Percentiles rank a stretch among this genome's conserved stretches.
phyloP scores from a whole-genome alignment of 495 filamentous ascomycete genomes.

The Aspergillus conjunctus region DNA sequence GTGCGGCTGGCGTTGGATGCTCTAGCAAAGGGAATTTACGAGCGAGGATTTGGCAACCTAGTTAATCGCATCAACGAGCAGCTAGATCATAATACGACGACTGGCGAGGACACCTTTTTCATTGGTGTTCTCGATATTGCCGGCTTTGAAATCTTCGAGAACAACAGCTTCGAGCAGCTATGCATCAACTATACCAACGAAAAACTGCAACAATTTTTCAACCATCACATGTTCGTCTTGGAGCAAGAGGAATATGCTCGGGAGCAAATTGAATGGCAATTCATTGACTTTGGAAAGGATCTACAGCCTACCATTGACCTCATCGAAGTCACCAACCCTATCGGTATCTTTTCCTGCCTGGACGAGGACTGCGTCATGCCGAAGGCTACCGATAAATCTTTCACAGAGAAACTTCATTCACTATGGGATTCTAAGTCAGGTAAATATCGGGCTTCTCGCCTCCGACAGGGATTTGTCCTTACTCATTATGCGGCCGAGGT shows the following conservation, averaged over 20 bases:
- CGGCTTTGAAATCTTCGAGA: slow-evolving; percentile 97
- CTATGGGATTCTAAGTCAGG: slow-evolving; percentile 95
- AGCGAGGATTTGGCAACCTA: slow-evolving; percentile 90
- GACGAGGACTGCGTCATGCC: slow-evolving; percentile 99
- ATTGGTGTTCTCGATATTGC: slow-evolving; percentile 99
- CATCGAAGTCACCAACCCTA: slow-evolving; percentile 93
- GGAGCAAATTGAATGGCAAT: slow-evolving; percentile 99
- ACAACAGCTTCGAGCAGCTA: slow-evolving; percentile 98
- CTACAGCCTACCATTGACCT: slow-evolving; percentile 97
- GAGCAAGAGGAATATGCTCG: slow-evolving; percentile 98
- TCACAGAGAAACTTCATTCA: slow-evolving; percentile 95
- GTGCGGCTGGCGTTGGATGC: slow-evolving; percentile 89
- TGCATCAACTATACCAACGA: slow-evolving; percentile 99
- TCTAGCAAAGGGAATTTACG: slow-evolving; percentile 95
- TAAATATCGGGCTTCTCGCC: slow-evolving; percentile 86
- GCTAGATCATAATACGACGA: slow-evolving; percentile 76
- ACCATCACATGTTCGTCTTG: slow-evolving; percentile 99
- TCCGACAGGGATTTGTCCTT: slow-evolving; percentile 93
- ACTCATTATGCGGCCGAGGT: slow-evolving; percentile 99
- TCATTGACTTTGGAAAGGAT: slow-evolving; percentile 98
- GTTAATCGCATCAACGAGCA: slow-evolving; percentile 90
- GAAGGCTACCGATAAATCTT: slow-evolving; percentile 94
- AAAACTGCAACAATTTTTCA: slow-evolving; percentile 99
- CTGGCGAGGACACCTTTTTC: slow-evolving; percentile 85
- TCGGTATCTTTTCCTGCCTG: slow-evolving; percentile 97